Evolutionary conservation across 2,329 filamentous ascomycete genomes (phyloP), one percentile per base, ranked within the genome.

Genomic region (Beauveria medogensis): DNA sequence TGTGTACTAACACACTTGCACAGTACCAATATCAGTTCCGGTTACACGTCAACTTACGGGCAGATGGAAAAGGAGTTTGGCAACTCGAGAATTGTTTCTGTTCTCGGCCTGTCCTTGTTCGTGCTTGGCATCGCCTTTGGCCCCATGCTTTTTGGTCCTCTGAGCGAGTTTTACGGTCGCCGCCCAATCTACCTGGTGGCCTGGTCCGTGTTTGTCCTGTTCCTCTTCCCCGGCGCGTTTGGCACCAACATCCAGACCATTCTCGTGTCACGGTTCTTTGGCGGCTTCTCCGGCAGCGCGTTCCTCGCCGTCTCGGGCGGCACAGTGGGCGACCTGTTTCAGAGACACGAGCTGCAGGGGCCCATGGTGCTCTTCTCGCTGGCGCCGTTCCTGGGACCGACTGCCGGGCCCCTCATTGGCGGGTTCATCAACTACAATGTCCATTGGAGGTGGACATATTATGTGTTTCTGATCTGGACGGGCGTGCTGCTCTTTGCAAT

Each of bases 291-390:
- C 0, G 89, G 89, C 3, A 85, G 82, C 64, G 83, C 85, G 2
- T 89, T 89, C 65, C 71, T 89, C 62, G 83, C 82, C 62, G 91
- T 96, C 2, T 89, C 91, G 0, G 92, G 91, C 46, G 91, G 91
- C 14, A 96, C 90, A 0, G 90, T 96, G 18, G 89, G 91, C 40
- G 92, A 96, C 69, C 74, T 93, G 65, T 94, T 93, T 69, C 76
- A 78, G 12, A 80, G 81, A 52, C 77, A 87, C 62, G 81, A 90
- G 65, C 82, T 96, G 61, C 86, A 88, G 65, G 82, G 82, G 7
- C 91, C 92, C 3, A 96, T 96, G 92, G 87, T 91, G 75, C 77
- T 96, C 18, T 95, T 89, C 69, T 85, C 87, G 5, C 76, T 85
- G 8, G 79, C 78, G 1, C 87, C 86, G 1, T 89, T 89, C 71